A percentile compares a stretch with the other conserved stretches of the same genome.
Conservation (phyloP, 2,329 filamentous ascomycete species). For the Fusarium sp. region DNA sequence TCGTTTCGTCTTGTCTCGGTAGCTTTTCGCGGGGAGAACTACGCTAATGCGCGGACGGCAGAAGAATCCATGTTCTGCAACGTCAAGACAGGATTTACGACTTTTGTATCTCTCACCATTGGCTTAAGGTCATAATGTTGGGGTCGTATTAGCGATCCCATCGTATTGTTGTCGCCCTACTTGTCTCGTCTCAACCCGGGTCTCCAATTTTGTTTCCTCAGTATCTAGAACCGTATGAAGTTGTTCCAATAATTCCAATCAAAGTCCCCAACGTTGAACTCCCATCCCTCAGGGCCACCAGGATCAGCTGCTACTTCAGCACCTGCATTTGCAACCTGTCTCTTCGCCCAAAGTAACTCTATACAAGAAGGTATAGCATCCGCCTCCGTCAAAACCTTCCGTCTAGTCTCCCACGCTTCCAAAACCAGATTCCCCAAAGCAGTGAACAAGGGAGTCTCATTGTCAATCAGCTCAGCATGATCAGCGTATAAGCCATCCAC, state of each 20-base stretch:
- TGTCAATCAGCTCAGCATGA: conserved; percentile 32
- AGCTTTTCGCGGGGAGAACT: conserved; percentile 11
- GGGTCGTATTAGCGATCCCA: too few species aligned
- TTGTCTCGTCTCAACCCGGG: too few species aligned
- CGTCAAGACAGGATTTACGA: neutral
- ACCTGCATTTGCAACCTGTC: neutral
- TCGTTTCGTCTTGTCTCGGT: neutral
- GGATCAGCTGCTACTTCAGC: neutral
- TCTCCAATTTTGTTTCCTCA: too few species aligned
- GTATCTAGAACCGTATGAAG: conserved; percentile 27
- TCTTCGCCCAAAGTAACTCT: conserved; percentile 13
- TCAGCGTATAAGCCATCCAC: conserved; percentile 43
- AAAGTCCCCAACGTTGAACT: conserved; percentile 8
- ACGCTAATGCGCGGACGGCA: conserved; percentile 19
- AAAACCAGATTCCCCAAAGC: conserved; percentile 31
- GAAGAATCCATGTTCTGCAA: neutral
- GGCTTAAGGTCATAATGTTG: neutral
- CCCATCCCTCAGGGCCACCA: conserved; percentile 1
- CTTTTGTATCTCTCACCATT: neutral
- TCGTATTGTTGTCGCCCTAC: neutral
- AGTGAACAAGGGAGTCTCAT: conserved; percentile 10
- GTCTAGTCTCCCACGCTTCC: conserved; percentile 40
- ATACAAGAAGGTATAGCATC: conserved; percentile 21
- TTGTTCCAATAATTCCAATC: conserved; percentile 42
- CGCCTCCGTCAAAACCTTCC: neutral